phyloP scores from a whole-genome alignment of 176 grass and related monocot species.

The Rhynchospora breviuscula region DNA sequence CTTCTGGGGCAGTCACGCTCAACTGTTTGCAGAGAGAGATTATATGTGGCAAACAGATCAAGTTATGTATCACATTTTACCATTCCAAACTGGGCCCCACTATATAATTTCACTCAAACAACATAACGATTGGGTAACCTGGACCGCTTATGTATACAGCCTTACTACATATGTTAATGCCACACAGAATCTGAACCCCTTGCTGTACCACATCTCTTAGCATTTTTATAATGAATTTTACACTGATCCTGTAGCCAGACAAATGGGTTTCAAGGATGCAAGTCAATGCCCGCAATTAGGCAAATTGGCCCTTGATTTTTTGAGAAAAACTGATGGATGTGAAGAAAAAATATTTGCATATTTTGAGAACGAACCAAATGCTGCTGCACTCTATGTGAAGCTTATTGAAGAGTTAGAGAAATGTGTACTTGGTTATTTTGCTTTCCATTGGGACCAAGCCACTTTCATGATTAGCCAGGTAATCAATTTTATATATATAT shows the following conservation, averaged over 20 bases:
- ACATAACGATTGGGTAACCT: background rate
- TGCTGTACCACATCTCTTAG: background rate
- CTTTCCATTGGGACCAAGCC: slow-evolving; percentile 66
- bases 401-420: slow-evolving; percentile 72
- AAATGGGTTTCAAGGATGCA: slow-evolving; percentile 50
- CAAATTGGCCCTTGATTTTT: slow-evolving; percentile 66
- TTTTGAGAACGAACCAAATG: slow-evolving; percentile 24
- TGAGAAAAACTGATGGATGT: slow-evolving; percentile 47
- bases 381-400: slow-evolving; percentile 50
- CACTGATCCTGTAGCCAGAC: slow-evolving; percentile 40
- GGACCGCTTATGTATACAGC: background rate
- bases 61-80: background rate
- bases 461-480: slow-evolving; percentile 56
- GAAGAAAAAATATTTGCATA: slow-evolving; percentile 53
- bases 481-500: background rate
- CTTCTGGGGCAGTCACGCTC: background rate
- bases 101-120: background rate
- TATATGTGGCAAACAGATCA: background rate
- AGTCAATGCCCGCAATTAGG: slow-evolving; percentile 56
- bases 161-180: background rate
- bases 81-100: background rate
- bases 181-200: background rate
- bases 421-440: slow-evolving; percentile 73
- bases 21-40: background rate
- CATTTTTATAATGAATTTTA: background rate